Percentiles rank a stretch among this genome's conserved stretches.
Conservation (phyloP, 371 early-diverging fungal species). For the Lichtheimia ramosa region DNA sequence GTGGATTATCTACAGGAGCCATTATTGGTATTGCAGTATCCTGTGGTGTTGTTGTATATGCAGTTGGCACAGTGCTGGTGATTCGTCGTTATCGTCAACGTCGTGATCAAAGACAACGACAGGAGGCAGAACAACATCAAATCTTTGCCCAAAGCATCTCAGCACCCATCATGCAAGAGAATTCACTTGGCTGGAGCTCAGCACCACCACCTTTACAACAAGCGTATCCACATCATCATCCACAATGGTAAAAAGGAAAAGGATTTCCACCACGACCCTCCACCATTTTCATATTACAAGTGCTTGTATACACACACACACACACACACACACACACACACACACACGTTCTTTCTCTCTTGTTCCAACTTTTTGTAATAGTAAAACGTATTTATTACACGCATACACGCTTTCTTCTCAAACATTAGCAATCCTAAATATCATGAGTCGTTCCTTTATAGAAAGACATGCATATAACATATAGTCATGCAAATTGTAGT, state of each 20-base stretch:
- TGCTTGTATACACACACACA: background rate
- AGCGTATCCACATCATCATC: background rate
- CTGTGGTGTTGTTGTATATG: conserved; percentile 40
- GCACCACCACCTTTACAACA: conserved; percentile 7
- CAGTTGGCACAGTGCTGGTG: conserved; percentile 35
- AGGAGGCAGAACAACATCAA: conserved; percentile 36
- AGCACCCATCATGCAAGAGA: conserved; percentile 26
- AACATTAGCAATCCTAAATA: background rate
- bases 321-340: background rate
- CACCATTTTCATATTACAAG: conserved; percentile 1
- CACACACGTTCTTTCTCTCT: background rate
- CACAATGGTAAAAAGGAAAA: conserved; percentile 11
- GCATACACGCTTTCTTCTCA: background rate
- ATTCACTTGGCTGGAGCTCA: conserved; percentile 18
- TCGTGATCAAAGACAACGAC: conserved; percentile 22
- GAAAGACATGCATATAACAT: background rate
- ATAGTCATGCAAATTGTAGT: background rate
- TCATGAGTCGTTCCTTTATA: background rate
- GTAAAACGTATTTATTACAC: background rate
- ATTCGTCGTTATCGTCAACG: conserved; percentile 38
- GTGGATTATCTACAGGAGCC: conserved; percentile 30
- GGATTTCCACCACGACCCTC: background rate
- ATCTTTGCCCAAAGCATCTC: conserved; percentile 30
- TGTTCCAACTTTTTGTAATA: background rate
- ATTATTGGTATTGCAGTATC: conserved; percentile 49